These are phyloP conservation scores for Mycena latifolia DNA, from an alignment of 768 basidiomycete species.

Conservation along the genomic window DNA sequence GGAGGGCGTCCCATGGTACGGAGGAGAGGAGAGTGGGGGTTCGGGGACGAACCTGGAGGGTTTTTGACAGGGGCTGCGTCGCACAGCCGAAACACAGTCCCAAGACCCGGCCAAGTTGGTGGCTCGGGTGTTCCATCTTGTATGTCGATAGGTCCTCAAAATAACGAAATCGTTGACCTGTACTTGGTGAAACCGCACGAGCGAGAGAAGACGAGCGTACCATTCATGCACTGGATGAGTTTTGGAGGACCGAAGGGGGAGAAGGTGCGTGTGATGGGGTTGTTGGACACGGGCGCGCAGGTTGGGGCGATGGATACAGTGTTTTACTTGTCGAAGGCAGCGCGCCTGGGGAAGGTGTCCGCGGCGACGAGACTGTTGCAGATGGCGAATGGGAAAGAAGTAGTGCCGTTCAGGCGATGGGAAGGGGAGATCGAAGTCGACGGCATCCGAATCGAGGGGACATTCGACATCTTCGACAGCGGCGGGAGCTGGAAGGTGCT, in stretches of 20 bases:
- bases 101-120: slow-evolving; percentile 8
- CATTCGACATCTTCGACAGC: slow-evolving; percentile 42
- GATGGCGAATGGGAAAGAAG: slow-evolving; percentile 48
- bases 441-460: not conserved
- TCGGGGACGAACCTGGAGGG: not conserved
- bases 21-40: not conserved
- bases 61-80: not conserved
- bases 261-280: not conserved
- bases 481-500: slow-evolving; percentile 32
- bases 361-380: slow-evolving; percentile 36
- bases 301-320: not conserved
- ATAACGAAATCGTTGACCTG: slow-evolving; percentile 7
- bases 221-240: not conserved
- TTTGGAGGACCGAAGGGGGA: slow-evolving; percentile 3
- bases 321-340: not conserved
- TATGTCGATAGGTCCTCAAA: not conserved
- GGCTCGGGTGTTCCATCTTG: slow-evolving; percentile 3
- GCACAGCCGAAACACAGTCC: not conserved
- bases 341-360: not conserved
- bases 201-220: not conserved
- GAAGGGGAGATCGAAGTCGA: slow-evolving; percentile 35
- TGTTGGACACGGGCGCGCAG: not conserved
- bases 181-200: slow-evolving; percentile 4
- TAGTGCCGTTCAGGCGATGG: slow-evolving; percentile 37
- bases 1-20: slow-evolving; percentile 2